Percentiles rank a stretch among this genome's conserved stretches.
Evolutionary conservation across 306 rosid genomes (phyloP).

Genomic region (Myrica gale): DNA sequence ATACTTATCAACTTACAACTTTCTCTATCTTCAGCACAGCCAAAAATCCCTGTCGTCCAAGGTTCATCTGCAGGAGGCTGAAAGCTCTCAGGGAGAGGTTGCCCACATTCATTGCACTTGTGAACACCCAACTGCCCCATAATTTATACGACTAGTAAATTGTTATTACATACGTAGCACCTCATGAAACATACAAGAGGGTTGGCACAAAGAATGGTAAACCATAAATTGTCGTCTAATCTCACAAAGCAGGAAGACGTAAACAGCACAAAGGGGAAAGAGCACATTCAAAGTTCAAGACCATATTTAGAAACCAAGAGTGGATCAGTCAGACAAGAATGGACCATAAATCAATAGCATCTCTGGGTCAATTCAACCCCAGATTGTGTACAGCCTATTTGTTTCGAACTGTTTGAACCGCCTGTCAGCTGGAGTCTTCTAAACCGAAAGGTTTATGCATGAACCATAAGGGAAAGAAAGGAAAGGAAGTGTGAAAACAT

Average conservation of each 20-base stretch:
- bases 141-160: constrained; percentile 14
- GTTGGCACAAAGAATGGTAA: background rate
- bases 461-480: background rate
- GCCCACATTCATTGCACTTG: constrained; percentile 87
- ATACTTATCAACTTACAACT: constrained; percentile 69
- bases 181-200: background rate
- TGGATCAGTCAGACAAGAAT: background rate
- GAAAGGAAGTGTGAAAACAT: background rate
- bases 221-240: background rate
- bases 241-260: background rate
- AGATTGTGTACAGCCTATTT: background rate
- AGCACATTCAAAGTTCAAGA: background rate
- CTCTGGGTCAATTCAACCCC: background rate
- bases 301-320: background rate
- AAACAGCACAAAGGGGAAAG: background rate
- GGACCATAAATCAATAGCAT: background rate
- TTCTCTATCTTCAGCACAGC: constrained; percentile 78
- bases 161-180: background rate
- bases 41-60: constrained; percentile 94
- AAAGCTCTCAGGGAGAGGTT: constrained; percentile 88
- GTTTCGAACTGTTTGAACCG: background rate
- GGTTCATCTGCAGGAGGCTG: constrained; percentile 92
- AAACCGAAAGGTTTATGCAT: background rate
- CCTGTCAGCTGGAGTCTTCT: background rate
- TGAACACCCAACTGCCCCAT: constrained; percentile 60